phyloP scores from a whole-genome alignment of 371 early-diverging fungal species.

The Funneliformis caledonium region DNA sequence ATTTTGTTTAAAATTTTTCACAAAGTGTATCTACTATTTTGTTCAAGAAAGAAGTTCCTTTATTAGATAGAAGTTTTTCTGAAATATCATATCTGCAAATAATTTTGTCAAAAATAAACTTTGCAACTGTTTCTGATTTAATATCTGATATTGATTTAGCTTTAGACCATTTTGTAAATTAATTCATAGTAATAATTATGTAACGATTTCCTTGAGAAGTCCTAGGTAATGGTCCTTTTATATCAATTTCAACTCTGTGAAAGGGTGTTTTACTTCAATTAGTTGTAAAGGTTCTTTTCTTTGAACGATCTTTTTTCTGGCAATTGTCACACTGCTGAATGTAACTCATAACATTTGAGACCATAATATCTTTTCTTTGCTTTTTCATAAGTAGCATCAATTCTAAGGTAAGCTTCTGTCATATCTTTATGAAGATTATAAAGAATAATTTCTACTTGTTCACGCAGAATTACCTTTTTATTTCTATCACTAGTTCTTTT shows the following conservation, averaged over 20 bases:
- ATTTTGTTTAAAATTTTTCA: background rate
- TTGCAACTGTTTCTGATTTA: slow-evolving; percentile 42
- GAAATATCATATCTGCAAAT: slow-evolving; percentile 46
- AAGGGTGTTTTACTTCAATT: slow-evolving; percentile 38
- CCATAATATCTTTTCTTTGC: too few relatives aligned
- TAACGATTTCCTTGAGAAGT: background rate
- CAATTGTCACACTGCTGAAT: background rate
- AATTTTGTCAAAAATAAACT: slow-evolving; percentile 50
- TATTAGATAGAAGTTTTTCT: slow-evolving; percentile 47
- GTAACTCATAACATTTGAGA: too few relatives aligned
- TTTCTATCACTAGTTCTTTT: too few relatives aligned
- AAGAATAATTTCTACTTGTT: too few relatives aligned
- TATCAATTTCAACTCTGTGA: slow-evolving; percentile 49
- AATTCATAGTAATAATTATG: slow-evolving; percentile 55
- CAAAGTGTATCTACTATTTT: background rate
- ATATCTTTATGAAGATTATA: too few relatives aligned
- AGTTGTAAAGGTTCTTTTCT: slow-evolving; percentile 37
- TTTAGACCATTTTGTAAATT: slow-evolving; percentile 51
- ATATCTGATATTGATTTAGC: slow-evolving; percentile 48
- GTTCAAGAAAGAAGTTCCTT: slow-evolving; percentile 40
- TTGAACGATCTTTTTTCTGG: slow-evolving; percentile 9
- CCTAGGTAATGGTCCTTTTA: slow-evolving; percentile 48
- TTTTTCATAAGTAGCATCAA: too few relatives aligned
- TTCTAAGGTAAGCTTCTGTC: too few relatives aligned
- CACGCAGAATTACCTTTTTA: too few relatives aligned